A percentile compares a stretch with the other conserved stretches of the same genome.
Evolutionary conservation across 2,329 filamentous ascomycete species (phyloP).

Genomic region (Botrytis hyacinthi): DNA sequence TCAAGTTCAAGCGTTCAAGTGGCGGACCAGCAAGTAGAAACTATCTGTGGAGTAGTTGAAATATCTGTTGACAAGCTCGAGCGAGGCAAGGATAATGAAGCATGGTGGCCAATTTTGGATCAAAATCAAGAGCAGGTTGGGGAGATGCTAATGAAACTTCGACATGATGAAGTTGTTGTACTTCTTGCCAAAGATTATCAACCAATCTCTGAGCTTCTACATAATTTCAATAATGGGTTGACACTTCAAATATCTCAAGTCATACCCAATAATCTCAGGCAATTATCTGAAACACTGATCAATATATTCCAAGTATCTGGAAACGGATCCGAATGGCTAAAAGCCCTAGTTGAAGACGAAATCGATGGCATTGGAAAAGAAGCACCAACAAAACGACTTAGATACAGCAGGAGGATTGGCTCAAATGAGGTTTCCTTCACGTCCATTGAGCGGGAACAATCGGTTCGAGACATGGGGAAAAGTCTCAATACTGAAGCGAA

Average conservation of each 20-base stretch:
- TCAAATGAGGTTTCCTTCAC: slow-evolving; percentile 65
- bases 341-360: slow-evolving; percentile 90
- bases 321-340: slow-evolving; percentile 82
- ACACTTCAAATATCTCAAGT: slow-evolving; percentile 81
- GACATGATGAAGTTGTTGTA: slow-evolving; percentile 86
- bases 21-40: slow-evolving; percentile 45
- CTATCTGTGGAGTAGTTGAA: slow-evolving; percentile 71
- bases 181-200: slow-evolving; percentile 84
- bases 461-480: slow-evolving; percentile 75
- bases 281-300: slow-evolving; percentile 80
- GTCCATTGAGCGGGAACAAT: slow-evolving; percentile 63
- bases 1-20: slow-evolving; percentile 35
- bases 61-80: slow-evolving; percentile 72
- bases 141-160: slow-evolving; percentile 78
- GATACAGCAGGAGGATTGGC: slow-evolving; percentile 68
- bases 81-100: slow-evolving; percentile 73
- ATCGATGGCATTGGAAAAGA: slow-evolving; percentile 91
- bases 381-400: slow-evolving; percentile 67
- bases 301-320: slow-evolving; percentile 96
- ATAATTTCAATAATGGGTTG: slow-evolving; percentile 78
- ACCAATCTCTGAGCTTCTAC: slow-evolving; percentile 76
- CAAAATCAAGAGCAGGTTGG: slow-evolving; percentile 74
- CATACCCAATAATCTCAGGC: slow-evolving; percentile 72
- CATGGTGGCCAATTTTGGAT: slow-evolving; percentile 83
- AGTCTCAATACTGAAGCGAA: slow-evolving; percentile 86